These are phyloP conservation scores for Verticillium albo-atrum DNA, from an alignment of 2,329 filamentous ascomycete genomes.

Conservation along the genomic window DNA sequence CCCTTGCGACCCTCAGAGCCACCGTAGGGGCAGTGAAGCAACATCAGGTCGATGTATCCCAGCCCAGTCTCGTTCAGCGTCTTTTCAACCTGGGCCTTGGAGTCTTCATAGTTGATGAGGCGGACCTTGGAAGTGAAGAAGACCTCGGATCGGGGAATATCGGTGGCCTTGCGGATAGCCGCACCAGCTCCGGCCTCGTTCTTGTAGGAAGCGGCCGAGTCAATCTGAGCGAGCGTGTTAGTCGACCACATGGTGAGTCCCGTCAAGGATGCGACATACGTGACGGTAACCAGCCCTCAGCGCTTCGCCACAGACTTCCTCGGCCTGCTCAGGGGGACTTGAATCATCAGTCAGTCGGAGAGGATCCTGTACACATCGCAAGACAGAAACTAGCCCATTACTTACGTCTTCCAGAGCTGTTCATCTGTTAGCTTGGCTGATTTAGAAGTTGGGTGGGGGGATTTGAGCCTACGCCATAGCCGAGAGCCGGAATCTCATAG, in stretches of 20 bases:
- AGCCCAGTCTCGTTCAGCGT: conserved; percentile 59
- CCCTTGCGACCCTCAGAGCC: conserved; percentile 51
- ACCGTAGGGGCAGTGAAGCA: conserved; percentile 59
- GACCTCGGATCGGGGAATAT: conserved; percentile 40
- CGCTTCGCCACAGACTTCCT: conserved; percentile 37
- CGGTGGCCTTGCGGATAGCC: conserved; percentile 34
- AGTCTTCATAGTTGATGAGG: conserved; percentile 52
- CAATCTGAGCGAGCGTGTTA: conserved; percentile 22
- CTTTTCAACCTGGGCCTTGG: conserved; percentile 58
- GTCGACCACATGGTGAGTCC: neutral
- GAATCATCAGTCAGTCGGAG: neutral
- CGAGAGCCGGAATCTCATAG: conserved; percentile 46
- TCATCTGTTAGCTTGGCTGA: conserved; percentile 6
- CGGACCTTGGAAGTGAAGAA: conserved; percentile 54
- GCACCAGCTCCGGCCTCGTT: conserved; percentile 47
- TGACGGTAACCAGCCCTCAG: conserved; percentile 50
- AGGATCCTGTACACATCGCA: no score
- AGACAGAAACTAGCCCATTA: neutral
- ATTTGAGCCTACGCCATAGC: conserved; percentile 45
- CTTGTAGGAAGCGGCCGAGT: conserved; percentile 46
- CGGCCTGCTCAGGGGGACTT: conserved; percentile 30
- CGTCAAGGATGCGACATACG: conserved; percentile 22
- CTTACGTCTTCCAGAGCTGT: conserved; percentile 51
- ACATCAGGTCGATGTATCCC: conserved; percentile 63
- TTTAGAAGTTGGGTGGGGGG: conserved; percentile 1